phyloP scores from a whole-genome alignment of 2,329 filamentous ascomycete genomes.

The Balansia obtecta region DNA sequence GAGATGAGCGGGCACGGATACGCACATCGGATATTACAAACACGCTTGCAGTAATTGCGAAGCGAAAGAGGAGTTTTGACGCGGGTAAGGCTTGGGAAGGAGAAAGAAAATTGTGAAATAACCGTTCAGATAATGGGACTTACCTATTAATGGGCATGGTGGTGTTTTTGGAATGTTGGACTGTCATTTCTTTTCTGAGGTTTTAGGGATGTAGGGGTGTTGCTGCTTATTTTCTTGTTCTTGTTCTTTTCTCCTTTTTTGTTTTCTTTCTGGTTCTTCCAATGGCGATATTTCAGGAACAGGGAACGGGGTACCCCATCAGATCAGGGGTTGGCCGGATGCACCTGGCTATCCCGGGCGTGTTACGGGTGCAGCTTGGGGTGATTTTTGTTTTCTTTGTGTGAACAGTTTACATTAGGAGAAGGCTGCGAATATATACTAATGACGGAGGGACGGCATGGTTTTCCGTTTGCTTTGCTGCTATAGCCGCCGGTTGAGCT shows the following conservation, averaged over 20 bases:
- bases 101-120: not conserved
- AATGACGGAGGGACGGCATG: slow-evolving; percentile 1
- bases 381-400: slow-evolving; percentile 4
- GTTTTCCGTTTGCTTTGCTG: not conserved
- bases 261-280: slow-evolving; percentile 1
- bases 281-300: slow-evolving; percentile 1
- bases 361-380: not conserved
- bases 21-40: not conserved
- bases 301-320: not conserved
- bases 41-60: not conserved
- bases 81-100: not conserved
- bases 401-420: not conserved
- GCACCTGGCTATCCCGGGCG: not conserved
- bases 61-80: not conserved
- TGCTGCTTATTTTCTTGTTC: slow-evolving; percentile 3
- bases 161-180: not conserved
- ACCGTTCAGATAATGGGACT: not conserved
- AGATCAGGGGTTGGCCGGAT: slow-evolving; percentile 1
- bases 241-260: no score
- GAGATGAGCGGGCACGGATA: no score
- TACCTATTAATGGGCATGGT: not conserved
- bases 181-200: not conserved
- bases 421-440: slow-evolving; percentile 4
- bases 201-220: not conserved
- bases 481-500: no score